These are phyloP conservation scores for Globisporangium cystogenes DNA, from an alignment of 352 stramenopile species.

Conservation along the genomic window DNA sequence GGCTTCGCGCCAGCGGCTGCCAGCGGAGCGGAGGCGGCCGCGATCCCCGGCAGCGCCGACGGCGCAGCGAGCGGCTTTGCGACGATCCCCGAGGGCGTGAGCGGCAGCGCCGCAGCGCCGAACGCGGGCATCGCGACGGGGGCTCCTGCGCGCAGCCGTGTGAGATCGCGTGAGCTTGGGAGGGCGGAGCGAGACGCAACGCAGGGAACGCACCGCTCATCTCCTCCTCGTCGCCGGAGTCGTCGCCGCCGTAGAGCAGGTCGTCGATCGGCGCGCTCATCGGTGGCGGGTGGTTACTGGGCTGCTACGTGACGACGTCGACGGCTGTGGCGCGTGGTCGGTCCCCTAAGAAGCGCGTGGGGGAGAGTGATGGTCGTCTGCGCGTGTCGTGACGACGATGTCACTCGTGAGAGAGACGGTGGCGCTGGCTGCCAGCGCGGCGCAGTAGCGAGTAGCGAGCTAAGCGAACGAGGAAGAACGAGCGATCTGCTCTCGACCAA, in stretches of 20 bases:
- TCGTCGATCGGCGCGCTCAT: conserved; percentile 87
- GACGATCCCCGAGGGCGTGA: conserved; percentile 6
- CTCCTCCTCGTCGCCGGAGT: conserved; percentile 76
- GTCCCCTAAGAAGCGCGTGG: neutral
- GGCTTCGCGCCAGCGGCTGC: conserved; percentile 4
- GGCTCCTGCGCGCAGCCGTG: neutral
- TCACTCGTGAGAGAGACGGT: no score
- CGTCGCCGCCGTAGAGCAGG: conserved; percentile 74
- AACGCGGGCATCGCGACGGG: conserved; percentile 31
- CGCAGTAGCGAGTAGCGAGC: no score
- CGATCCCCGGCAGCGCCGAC: neutral
- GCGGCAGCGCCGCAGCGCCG: conserved; percentile 18
- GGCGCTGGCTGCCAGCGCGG: no score
- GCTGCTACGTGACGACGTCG: no score
- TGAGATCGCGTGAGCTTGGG: no score
- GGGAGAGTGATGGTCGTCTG: neutral
- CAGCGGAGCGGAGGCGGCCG: conserved; percentile 2
- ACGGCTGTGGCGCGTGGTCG: no score
- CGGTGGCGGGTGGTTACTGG: conserved; percentile 5
- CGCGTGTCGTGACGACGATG: neutral
- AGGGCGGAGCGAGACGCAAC: neutral
- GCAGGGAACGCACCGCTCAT: conserved; percentile 45
- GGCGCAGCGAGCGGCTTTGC: conserved; percentile 1
- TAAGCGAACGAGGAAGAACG: no score
- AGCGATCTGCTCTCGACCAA: no score